phyloP scores from a whole-genome alignment of 225 moss, liverwort and hornwort genomes.

The Pseudisothecium myosuroides region DNA sequence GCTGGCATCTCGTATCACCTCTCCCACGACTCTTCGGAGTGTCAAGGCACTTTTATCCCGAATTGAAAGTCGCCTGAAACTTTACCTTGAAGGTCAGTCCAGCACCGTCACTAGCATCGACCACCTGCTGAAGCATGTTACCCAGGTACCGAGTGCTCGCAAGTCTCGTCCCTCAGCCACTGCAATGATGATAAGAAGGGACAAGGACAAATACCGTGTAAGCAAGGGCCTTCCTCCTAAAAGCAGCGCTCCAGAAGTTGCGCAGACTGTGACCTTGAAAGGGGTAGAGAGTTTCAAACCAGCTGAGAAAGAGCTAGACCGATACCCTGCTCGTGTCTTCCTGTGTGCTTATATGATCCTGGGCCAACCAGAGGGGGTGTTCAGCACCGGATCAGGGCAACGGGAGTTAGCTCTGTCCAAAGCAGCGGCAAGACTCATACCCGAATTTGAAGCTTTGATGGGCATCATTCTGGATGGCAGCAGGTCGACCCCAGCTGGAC shows the following conservation, averaged over 20 bases:
- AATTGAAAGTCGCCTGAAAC: slow-evolving; percentile 76
- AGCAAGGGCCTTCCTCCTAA: slow-evolving; percentile 10
- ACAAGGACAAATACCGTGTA: not conserved
- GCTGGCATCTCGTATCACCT: slow-evolving; percentile 86
- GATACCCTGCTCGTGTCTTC: slow-evolving; percentile 59
- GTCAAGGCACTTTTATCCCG: slow-evolving; percentile 78
- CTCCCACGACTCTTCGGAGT: slow-evolving; percentile 70
- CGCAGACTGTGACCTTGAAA: not conserved
- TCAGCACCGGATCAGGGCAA: slow-evolving; percentile 37
- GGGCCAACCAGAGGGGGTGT: slow-evolving; percentile 60
- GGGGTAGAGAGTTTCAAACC: slow-evolving; percentile 15
- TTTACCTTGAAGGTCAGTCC: slow-evolving; percentile 54
- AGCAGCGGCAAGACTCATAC: slow-evolving; percentile 40
- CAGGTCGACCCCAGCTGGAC: slow-evolving; percentile 10
- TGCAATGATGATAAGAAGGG: not conserved
- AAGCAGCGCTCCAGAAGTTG: slow-evolving; percentile 1
- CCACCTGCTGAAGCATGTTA: slow-evolving; percentile 74
- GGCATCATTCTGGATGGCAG: slow-evolving; percentile 31
- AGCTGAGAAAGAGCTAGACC: slow-evolving; percentile 27
- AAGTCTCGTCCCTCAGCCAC: not conserved
- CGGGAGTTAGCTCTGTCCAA: slow-evolving; percentile 42
- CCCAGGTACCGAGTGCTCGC: not conserved
- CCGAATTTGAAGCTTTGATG: slow-evolving; percentile 43
- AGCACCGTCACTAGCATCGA: slow-evolving; percentile 47
- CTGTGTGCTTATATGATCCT: slow-evolving; percentile 60